Base-by-base conservation (phyloP, 306 rosid genomes). In the Dryas alaskensis region DNA sequence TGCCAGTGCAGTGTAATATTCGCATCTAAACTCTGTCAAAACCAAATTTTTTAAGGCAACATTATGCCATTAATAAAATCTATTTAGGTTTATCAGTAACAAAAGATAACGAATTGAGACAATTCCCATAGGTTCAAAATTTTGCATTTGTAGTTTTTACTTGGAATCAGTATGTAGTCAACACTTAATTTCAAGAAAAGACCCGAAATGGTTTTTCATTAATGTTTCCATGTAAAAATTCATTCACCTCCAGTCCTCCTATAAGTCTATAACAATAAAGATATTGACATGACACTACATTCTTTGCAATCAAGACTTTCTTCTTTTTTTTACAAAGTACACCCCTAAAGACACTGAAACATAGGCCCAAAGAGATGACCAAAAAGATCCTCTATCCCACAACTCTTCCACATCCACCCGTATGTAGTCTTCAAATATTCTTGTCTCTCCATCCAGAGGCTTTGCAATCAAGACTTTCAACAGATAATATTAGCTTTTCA, bases 11-110 rank as follows among this genome's bases (percentile, higher is more conserved):
- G 7, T 4, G 1, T n/a, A 17, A 64, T 64, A 42, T 43, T 64
- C 48, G 17, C 51, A 64, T n/a, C 7, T 43, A 42, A 42, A 43
- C 64, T 25, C 16, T 27, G 43, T 42, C 8, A 27, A 42, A 59
- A 31, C 31, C 2, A 31, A 1, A 31, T 31, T 31, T 58, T 27
- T 42, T 19, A 66, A 22, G 13, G 8, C 1, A 11, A 25, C 3
- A 46, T 2, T 46, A 66, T 7, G 55, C 44, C 44, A 25, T 47
- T 16, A 48, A 46, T 50, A 31, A 43, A 45, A 46, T 12, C n/a
- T 65, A 65, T 65, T 44, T 66, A 4, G 12, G 25, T 13, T 16
- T 47, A 17, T 47, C 71, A 66, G n/a, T 14, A 66, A 48, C 69
- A 44, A 1, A 14, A 22, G 5, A 5, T 54, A 17, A 54, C 3